Evolutionary conservation across 805 yeast species (phyloP).

Genomic region (Cyberlindnera amylophila): DNA sequence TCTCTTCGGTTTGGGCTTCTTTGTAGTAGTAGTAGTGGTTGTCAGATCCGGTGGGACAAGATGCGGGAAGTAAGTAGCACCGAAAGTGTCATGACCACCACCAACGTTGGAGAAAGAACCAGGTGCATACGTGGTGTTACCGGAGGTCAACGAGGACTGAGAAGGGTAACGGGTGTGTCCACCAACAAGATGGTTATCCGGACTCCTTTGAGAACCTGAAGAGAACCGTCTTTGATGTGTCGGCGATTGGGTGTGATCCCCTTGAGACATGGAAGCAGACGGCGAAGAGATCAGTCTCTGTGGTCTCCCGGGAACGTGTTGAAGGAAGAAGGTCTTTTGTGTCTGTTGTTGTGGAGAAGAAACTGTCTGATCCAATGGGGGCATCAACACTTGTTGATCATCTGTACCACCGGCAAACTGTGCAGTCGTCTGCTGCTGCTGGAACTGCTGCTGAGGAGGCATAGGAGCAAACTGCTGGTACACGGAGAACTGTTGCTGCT

Average conservation of each 20-base stretch:
- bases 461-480: not conserved
- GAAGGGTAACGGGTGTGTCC: not conserved
- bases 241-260: no score
- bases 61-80: conserved; percentile 2
- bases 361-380: no score
- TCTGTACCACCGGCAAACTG: not conserved
- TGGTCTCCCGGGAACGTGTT: not conserved
- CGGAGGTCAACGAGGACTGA: not conserved
- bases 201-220: not conserved
- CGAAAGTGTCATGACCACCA: not conserved
- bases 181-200: not conserved
- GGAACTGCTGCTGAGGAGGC: not conserved
- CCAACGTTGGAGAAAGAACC: not conserved
- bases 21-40: not conserved
- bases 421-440: not conserved
- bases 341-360: conserved; percentile 3
- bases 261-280: no score
- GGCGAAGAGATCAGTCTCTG: not conserved
- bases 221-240: not conserved
- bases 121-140: not conserved
- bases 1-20: not conserved
- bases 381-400: no score
- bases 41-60: not conserved
- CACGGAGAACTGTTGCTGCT: no score
- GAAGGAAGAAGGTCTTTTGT: not conserved